Conservation (phyloP, 805 yeast genomes). For the Brettanomyces nanus region DNA sequence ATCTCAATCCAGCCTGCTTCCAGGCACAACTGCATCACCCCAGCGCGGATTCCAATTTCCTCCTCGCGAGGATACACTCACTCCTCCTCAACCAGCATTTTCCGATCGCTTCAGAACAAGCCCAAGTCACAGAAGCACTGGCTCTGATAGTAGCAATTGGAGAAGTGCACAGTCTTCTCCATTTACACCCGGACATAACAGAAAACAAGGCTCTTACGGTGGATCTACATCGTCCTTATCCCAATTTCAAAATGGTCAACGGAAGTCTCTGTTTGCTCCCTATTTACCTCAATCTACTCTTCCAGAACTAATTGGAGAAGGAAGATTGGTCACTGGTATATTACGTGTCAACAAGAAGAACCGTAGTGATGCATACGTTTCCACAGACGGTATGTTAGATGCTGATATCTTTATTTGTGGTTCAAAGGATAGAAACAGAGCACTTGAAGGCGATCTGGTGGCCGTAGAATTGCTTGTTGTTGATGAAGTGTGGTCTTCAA, state of each 20-base stretch:
- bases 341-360: slow-evolving; percentile 93
- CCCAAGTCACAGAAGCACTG: neutral
- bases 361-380: slow-evolving; percentile 96
- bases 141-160: neutral
- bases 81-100: neutral
- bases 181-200: slow-evolving; percentile 69
- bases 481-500: slow-evolving; percentile 96
- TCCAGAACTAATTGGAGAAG: slow-evolving; percentile 83
- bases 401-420: slow-evolving; percentile 98
- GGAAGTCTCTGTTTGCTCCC: slow-evolving; percentile 90
- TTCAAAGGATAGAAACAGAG: slow-evolving; percentile 95
- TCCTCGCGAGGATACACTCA: slow-evolving; percentile 25
- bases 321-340: slow-evolving; percentile 85
- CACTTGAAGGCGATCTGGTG: slow-evolving; percentile 92
- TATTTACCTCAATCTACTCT: slow-evolving; percentile 89
- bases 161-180: neutral
- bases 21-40: slow-evolving; percentile 29
- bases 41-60: slow-evolving; percentile 60
- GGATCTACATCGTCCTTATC: slow-evolving; percentile 50
- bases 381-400: slow-evolving; percentile 91
- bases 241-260: slow-evolving; percentile 31
- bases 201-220: slow-evolving; percentile 63
- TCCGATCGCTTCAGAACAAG: neutral
- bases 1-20: slow-evolving; percentile 25
- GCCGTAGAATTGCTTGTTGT: slow-evolving; percentile 92